These are phyloP conservation scores for barrel medic (Medicago truncatula) DNA, from an alignment of 306 rosid species.

Conservation along the genomic window MtrunA17r5.0-ANR NC_053045.1:57797501-57798000, in stretches of 20 bases:
- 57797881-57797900: neutral
- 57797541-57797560: too few relatives aligned
- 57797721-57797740: constrained; percentile 76
- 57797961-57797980: neutral
- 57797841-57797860: neutral
- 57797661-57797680: constrained; percentile 77
- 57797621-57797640: constrained; percentile 35
- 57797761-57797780: constrained; percentile 23
- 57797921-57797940: neutral
- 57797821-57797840: neutral
- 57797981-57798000: neutral
- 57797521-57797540: neutral
- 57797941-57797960: neutral
- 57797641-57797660: constrained; percentile 61
- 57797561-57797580: too few relatives aligned
- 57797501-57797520: neutral
- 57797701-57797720: constrained; percentile 59
- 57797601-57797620: too few relatives aligned
- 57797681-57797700: constrained; percentile 81
- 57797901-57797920: neutral
- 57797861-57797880: neutral
- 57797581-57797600: too few relatives aligned
- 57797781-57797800: neutral
- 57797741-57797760: constrained; percentile 41
- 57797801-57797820: neutral